Percentiles rank a stretch among this genome's conserved stretches.
Conservation (phyloP, 345 rosid genomes). For the Eucalyptus polyanthemos region DNA sequence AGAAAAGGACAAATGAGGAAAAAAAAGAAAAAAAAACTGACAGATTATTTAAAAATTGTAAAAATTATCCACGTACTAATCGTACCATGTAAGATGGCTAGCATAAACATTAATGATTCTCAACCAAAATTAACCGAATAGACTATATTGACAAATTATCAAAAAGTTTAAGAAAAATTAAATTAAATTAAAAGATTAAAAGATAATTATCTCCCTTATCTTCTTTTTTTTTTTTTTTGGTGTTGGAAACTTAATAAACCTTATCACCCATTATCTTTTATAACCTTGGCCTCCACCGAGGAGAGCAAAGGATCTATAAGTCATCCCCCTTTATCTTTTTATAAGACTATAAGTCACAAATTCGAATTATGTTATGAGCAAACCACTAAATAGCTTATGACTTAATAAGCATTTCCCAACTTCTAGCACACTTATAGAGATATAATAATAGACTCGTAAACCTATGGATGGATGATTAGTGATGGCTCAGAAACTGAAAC, state of each 20-base stretch:
- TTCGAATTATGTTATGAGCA: rapidly evolving
- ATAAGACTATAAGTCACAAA: neutral
- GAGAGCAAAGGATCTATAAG: no score
- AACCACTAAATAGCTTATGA: neutral
- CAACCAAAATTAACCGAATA: no score
- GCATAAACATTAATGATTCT: rapidly evolving
- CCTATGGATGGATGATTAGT: neutral
- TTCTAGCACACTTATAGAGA: neutral
- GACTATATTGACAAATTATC: rapidly evolving
- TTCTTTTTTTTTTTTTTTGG: no score
- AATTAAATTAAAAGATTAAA: no score
- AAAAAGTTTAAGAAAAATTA: rapidly evolving
- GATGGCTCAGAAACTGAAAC: neutral
- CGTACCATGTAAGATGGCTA: rapidly evolving
- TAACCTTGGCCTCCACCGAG: no score
- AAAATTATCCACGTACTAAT: rapidly evolving
- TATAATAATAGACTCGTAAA: neutral
- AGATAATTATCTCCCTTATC: neutral
- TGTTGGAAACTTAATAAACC: no score
- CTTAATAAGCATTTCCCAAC: neutral
- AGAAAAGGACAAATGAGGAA: neutral
- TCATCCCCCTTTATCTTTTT: no score
- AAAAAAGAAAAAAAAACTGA: no score
- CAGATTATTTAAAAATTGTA: no score
- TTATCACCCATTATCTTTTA: no score